Base-by-base conservation (phyloP, 2,329 filamentous ascomycete genomes). In the Cylindrodendrum hubeiense region DNA sequence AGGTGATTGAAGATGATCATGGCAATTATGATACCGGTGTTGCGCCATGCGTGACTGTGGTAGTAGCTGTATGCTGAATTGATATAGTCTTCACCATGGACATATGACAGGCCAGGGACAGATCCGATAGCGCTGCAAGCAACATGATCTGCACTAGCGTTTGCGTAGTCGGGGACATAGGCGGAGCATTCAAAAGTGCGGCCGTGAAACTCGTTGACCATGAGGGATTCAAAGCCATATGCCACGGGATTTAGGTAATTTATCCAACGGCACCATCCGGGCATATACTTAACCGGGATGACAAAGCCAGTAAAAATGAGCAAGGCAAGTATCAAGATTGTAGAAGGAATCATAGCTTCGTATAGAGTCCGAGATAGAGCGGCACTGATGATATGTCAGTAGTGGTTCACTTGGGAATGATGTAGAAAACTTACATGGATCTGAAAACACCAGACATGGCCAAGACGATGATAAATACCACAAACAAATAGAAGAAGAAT, bases 221-320 rank as follows among this genome's bases (percentile, higher is more conserved):
- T 88, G 33, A 91, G 79, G 2, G 84, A 80, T 70, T 92, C 89
- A 72, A 91, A 92, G 1, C 83, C 88, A 67, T 91, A 92, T 1
- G 84, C 85, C 13, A 91, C 84, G 2, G 89, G 88, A 63, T 91
- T 86, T 47, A 91, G 78, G 68, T 89, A 90, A 66, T 87, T 87
- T 66, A 92, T 89, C 90, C 90, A 92, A 37, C 87, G 81, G 46
- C 86, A 87, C 89, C 89, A 92, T 1, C 84, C 85, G 26, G 87
- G 81, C 87, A 89, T 91, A 74, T 76, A 70, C 12, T 72, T 60
- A n/a, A 73, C 58, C 0, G 75, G 74, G n/a, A 83, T 78, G 12
- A 79, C 73, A 67, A 89, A 86, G 63, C 84, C 87, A 2, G 86
- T 87, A 73, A 74, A 78, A 4, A 77, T 70, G 22, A 74, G 66